Evolutionary conservation across 148 eudicot genomes (phyloP), one percentile per base, ranked within the genome.

Genomic region (Silene uniflora): DNA sequence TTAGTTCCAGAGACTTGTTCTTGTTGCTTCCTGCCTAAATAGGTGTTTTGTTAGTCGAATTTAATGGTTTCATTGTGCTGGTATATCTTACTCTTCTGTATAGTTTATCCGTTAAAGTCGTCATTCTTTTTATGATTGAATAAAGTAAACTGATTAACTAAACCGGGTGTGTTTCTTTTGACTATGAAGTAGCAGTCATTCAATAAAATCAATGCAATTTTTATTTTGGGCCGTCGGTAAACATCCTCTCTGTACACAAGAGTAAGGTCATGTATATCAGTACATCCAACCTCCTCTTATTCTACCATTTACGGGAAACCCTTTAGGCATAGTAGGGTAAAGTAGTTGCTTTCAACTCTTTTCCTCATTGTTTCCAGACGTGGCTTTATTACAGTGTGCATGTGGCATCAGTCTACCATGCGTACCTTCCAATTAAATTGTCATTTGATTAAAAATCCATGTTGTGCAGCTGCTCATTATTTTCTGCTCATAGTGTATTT

Each of bases 1-100:
- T 90, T 73, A 77, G 86, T 67, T 81, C 61, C 59, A 52, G 22
- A 21, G 25, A 25, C 13, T 4, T 21, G 27, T 13, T 13, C 49
- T 16, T 76, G 56, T 64, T 73, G 16, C 65, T 18, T 67, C 52
- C 32, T 14, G 14, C 78, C 4, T 73, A 67, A 35, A 5, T 79
- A 4, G 63, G 61, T 29, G 29, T 13, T 56, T 14, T 52, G 14
- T 17, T 46, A 63, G 70, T 59, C 63, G 71, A 32, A 69, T 67
- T 39, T 6, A 62, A 17, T 59, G 4, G 46, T 27, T 32, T 32
- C 35, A 66, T 54, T 47, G 55, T 68, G 25, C 6, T 68, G 72
- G 72, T 44, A 25, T 42, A 42, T 68, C 22, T 4, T 52, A 52
- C 56, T 52, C 56, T 11, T 16, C 18, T 52, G 56, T 13, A 52